Evolutionary conservation across 331 rosid species (phyloP).

Genomic region (Pyrus hybrid): DNA sequence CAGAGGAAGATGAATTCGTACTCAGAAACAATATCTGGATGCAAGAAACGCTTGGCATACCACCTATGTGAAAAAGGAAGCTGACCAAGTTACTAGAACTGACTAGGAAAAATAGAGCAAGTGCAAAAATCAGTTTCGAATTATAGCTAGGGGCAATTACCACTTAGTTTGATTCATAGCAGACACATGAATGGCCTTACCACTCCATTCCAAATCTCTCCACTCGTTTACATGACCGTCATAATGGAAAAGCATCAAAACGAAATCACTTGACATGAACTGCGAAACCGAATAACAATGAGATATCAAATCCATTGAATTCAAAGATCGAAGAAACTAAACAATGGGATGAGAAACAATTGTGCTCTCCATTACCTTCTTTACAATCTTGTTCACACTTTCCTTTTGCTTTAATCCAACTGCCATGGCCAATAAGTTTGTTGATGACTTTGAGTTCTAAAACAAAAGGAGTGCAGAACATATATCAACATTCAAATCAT

Average conservation of each 20-base stretch:
- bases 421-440: slow-evolving; percentile 37
- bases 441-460: slow-evolving; percentile 18
- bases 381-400: slow-evolving; percentile 32
- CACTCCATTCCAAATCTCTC: slow-evolving; percentile 29
- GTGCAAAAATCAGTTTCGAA: too few species aligned
- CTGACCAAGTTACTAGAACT: not conserved
- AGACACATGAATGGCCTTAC: slow-evolving; percentile 25
- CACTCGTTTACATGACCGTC: slow-evolving; percentile 25
- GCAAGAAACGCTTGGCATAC: too few species aligned
- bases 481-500: not conserved
- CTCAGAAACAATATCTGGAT: too few species aligned
- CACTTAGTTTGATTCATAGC: slow-evolving; percentile 37
- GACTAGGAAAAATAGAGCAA: not conserved
- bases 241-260: slow-evolving; percentile 27
- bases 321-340: not conserved
- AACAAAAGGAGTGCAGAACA: not conserved
- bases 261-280: slow-evolving; percentile 19
- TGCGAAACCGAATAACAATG: not conserved
- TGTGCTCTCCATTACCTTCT: slow-evolving; percentile 18
- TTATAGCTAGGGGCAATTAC: slow-evolving; percentile 4
- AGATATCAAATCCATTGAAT: not conserved
- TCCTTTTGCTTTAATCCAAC: slow-evolving; percentile 40
- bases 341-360: not conserved
- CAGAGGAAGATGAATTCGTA: slow-evolving; percentile 25
- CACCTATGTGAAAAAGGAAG: not conserved